Base-by-base conservation (phyloP, 2,329 filamentous ascomycete genomes). In the Pseudocercospora ulei region DNA sequence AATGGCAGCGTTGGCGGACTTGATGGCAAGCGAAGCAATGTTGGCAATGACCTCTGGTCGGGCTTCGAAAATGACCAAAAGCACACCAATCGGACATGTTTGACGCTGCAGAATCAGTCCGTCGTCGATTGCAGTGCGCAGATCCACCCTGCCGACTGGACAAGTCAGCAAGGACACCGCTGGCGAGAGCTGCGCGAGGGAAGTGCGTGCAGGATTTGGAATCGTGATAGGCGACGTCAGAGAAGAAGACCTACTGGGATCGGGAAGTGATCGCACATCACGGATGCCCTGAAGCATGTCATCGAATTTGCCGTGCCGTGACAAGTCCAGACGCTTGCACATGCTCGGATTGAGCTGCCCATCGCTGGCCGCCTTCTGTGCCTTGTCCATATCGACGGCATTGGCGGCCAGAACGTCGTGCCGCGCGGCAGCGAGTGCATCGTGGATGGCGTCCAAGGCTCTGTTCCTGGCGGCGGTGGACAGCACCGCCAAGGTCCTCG, bases 31-130 rank as follows among this genome's bases (percentile, higher is more conserved):
- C 3, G 87, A 84, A 47, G 90, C 86, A 57, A 98, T 96, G 63
- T 98, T 98, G 58, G 88, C 90, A 57, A 98, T 95, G 49, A 98
- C 90, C 65, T 98, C 90, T 4, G 90, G 90, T 5, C 90, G 81
- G 22, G 90, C 90, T 66, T 98, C 90, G 58, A 98, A 98, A 57
- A 98, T 96, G 64, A 98, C 90, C 51, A 98, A 74, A 26, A 98
- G 75, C n/a, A 96, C 87, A 43, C 90, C 90, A 52, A 98, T 96
- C 4, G 90, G 90, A 59, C 85, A 94, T 25, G 84, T 86, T 30
- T 94, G 82, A 47, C 87, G 78, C 59, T 94, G 85, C 43, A 98
- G 72, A 36, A 80, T 72, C 37, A 98, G 72, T 37, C 79, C 81
- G 52, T 95, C 82, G 61, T 96, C 90, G 7, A 98, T 73, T 41